Conservation (phyloP, 371 early-diverging fungal species). For the Blyttiomyces sp. region DNA sequence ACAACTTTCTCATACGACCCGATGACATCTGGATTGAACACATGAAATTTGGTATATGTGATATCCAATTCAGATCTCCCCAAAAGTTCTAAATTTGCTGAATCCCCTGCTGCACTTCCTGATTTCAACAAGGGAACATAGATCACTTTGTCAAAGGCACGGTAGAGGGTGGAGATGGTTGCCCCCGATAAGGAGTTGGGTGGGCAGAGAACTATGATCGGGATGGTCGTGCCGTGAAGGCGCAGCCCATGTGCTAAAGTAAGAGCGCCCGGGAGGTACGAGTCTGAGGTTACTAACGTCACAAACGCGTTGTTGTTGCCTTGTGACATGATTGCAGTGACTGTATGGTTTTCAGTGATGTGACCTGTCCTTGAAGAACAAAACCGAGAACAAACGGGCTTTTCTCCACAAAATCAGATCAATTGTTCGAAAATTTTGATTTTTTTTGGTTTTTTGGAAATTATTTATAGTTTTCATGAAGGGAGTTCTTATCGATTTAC, state of each 20-base stretch:
- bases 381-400: too few relatives aligned
- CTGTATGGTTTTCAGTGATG: too few relatives aligned
- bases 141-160: conserved; percentile 65
- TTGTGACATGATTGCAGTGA: too few relatives aligned
- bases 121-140: conserved; percentile 45
- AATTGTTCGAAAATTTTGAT: too few relatives aligned
- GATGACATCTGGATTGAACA: conserved; percentile 62
- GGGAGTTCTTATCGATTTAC: too few relatives aligned
- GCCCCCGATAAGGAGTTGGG: conserved; percentile 46
- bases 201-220: conserved; percentile 72
- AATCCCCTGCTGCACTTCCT: conserved; percentile 47
- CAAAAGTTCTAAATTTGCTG: conserved; percentile 62
- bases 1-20: conserved; percentile 62
- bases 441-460: too few relatives aligned
- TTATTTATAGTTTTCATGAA: too few relatives aligned
- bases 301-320: too few relatives aligned
- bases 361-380: too few relatives aligned
- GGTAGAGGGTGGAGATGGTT: conserved; percentile 45
- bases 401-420: too few relatives aligned
- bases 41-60: conserved; percentile 87
- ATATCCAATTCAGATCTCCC: conserved; percentile 86
- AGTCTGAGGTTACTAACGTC: neutral
- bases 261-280: neutral
- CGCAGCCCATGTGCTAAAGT: neutral
- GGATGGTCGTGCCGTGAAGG: too few relatives aligned